These are phyloP conservation scores for Exobasidium cylindrosporum DNA, from an alignment of 1,284 basidiomycete species.

Conservation along the genomic window DNA sequence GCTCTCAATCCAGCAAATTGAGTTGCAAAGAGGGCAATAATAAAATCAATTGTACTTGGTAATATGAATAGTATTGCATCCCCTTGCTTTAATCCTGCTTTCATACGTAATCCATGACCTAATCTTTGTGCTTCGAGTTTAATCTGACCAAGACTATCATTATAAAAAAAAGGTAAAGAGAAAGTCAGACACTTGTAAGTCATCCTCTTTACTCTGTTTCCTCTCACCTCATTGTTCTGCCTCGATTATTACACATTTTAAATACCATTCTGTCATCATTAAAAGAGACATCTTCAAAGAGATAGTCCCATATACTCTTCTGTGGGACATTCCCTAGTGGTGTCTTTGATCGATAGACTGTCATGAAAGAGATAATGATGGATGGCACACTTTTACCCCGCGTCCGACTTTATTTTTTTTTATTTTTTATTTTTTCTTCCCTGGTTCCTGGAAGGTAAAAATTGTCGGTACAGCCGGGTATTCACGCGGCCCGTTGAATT, in stretches of 20 bases:
- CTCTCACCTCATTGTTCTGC: not conserved
- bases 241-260: not conserved
- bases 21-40: slow-evolving; percentile 23
- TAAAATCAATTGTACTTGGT: slow-evolving; percentile 29
- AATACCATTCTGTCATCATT: not conserved
- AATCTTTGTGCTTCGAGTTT: slow-evolving; percentile 25
- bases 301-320: not conserved
- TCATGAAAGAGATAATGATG: not conserved
- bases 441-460: not conserved
- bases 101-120: slow-evolving; percentile 24
- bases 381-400: too few relatives aligned
- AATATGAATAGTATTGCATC: slow-evolving; percentile 26
- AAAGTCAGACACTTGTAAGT: not conserved
- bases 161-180: not conserved
- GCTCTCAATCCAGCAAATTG: slow-evolving; percentile 28
- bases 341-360: not conserved
- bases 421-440: not conserved
- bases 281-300: slow-evolving; percentile 6
- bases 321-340: slow-evolving; percentile 1
- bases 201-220: not conserved
- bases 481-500: not conserved
- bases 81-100: slow-evolving; percentile 23
- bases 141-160: slow-evolving; percentile 15
- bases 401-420: not conserved
- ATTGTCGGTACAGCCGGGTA: too few relatives aligned